A percentile compares a stretch with the other conserved stretches of the same genome.
phyloP scores from a whole-genome alignment of 1,139 yeast species.

The Pneumocystis sp. region DNA sequence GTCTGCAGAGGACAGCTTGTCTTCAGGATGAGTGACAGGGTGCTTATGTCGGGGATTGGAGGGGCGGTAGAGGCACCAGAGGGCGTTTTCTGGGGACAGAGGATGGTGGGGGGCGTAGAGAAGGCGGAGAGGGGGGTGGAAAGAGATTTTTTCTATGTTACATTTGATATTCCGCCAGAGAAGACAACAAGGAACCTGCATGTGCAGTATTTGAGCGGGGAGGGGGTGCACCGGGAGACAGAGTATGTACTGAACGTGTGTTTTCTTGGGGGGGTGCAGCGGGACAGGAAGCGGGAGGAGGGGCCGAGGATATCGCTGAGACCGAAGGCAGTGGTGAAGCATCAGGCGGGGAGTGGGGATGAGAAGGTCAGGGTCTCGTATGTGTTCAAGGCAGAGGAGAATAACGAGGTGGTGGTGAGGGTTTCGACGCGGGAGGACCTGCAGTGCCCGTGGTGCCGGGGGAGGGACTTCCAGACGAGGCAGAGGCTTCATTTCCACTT shows the following conservation, averaged over 20 bases:
- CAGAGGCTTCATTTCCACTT: slow-evolving; percentile 13
- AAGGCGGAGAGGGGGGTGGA: background rate
- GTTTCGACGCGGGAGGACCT: slow-evolving; percentile 6
- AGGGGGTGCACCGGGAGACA: background rate
- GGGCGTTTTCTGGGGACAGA: background rate
- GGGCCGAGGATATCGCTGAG: background rate
- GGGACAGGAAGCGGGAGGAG: background rate
- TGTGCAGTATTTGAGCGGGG: background rate
- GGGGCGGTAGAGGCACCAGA: background rate
- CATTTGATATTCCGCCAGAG: background rate
- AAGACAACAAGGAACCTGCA: background rate
- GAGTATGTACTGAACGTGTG: background rate
- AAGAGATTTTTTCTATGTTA: background rate
- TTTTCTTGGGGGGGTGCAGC: background rate
- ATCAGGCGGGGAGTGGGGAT: background rate
- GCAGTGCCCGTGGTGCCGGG: slow-evolving; percentile 13
- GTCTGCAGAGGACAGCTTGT: background rate
- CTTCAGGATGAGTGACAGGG: background rate
- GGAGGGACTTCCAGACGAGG: slow-evolving; percentile 5
- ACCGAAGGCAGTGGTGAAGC: background rate
- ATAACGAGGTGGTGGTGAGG: slow-evolving; percentile 6
- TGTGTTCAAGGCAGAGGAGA: slow-evolving; percentile 9
- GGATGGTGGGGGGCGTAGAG: background rate
- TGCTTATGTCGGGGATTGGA: background rate
- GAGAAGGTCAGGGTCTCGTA: slow-evolving; percentile 8